Evolutionary conservation across 805 yeast genomes (phyloP).

Genomic region (Barnettozyma pratensis): DNA sequence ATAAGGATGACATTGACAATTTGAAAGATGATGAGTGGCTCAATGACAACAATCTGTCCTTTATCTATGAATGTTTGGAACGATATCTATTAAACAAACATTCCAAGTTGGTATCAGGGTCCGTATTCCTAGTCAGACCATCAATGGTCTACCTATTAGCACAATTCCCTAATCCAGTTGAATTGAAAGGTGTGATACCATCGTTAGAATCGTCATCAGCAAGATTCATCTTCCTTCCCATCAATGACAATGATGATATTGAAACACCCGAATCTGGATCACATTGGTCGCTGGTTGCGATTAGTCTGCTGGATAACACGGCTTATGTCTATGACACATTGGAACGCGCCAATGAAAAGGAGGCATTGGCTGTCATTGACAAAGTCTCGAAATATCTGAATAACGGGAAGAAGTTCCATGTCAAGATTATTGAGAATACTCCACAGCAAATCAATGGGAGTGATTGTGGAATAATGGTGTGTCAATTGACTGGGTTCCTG

Average conservation of each 20-base stretch:
- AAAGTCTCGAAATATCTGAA: slow-evolving; percentile 21
- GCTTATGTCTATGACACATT: slow-evolving; percentile 57
- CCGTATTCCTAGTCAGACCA: slow-evolving; percentile 46
- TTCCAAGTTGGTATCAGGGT: slow-evolving; percentile 23
- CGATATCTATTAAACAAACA: slow-evolving; percentile 25
- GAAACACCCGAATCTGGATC: slow-evolving; percentile 61
- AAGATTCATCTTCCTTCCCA: slow-evolving; percentile 57
- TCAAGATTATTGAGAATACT: slow-evolving; percentile 23
- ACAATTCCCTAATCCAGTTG: slow-evolving; percentile 43
- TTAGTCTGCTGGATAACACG: slow-evolving; percentile 40
- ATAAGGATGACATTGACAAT: slow-evolving; percentile 52
- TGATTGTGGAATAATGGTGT: slow-evolving; percentile 50
- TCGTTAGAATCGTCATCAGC: slow-evolving; percentile 30
- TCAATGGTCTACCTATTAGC: slow-evolving; percentile 59
- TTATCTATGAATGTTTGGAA: slow-evolving; percentile 55
- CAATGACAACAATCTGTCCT: slow-evolving; percentile 62
- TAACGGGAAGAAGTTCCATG: slow-evolving; percentile 16
- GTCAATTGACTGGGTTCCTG: slow-evolving; percentile 32
- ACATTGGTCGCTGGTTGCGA: slow-evolving; percentile 69
- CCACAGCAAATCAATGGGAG: slow-evolving; percentile 64
- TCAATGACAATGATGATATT: slow-evolving; percentile 60
- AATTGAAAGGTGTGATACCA: slow-evolving; percentile 42
- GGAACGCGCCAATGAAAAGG: slow-evolving; percentile 21
- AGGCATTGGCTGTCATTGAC: slow-evolving; percentile 17
- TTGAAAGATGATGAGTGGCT: slow-evolving; percentile 67